Evolutionary conservation across 257 asterid genomes (phyloP).

Genomic region (Nicotiana attenuata): DNA sequence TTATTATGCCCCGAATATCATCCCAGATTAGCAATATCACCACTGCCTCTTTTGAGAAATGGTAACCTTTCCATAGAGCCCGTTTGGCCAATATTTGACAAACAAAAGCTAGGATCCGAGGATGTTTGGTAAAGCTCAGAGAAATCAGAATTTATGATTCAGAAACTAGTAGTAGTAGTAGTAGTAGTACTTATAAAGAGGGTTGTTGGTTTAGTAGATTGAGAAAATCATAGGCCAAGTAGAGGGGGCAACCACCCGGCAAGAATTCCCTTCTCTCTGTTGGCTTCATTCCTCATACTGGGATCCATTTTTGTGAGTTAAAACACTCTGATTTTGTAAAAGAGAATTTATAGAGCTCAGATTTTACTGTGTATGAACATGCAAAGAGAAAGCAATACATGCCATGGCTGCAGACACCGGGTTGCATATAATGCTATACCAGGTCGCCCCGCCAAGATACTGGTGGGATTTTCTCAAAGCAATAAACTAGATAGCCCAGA

Average conservation of each 20-base stretch:
- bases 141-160: background rate
- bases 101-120: background rate
- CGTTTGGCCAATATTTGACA: background rate
- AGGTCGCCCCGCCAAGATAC: too few relatives aligned
- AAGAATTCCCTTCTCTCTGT: background rate
- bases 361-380: too few relatives aligned
- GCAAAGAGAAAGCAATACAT: too few relatives aligned
- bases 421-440: too few relatives aligned
- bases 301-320: too few relatives aligned
- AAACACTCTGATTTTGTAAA: too few relatives aligned
- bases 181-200: background rate
- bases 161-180: background rate
- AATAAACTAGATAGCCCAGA: background rate
- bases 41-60: conserved; percentile 1
- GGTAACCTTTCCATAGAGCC: background rate
- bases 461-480: background rate
- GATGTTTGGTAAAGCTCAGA: background rate
- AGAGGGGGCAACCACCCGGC: background rate
- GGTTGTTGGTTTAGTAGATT: background rate
- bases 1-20: background rate
- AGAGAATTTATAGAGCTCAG: too few relatives aligned
- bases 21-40: background rate
- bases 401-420: too few relatives aligned
- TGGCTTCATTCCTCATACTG: background rate
- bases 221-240: background rate